Evolutionary conservation across 176 grass and related monocot genomes (phyloP).

Genomic region (Aegilops tauschii): DNA sequence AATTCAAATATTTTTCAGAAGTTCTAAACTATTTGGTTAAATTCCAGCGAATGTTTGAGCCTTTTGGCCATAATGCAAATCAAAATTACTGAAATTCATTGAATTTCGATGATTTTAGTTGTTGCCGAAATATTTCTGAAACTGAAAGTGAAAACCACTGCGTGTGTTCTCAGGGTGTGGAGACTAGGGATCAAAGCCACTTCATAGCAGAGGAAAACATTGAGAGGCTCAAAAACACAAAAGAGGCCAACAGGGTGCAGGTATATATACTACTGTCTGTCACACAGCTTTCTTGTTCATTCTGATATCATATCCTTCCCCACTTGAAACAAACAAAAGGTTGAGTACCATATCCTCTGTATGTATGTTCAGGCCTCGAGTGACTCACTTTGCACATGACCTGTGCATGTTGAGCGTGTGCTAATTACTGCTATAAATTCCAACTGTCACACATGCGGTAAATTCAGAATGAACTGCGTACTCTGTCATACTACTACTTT

Average conservation of each 20-base stretch:
- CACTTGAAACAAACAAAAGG: not conserved
- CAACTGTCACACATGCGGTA: not conserved
- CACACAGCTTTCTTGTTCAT: not conserved
- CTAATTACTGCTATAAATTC: not conserved
- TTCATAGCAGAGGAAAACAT: conserved; percentile 73
- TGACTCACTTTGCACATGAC: too few relatives aligned
- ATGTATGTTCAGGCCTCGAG: not conserved
- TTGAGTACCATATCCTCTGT: not conserved
- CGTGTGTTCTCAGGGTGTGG: conserved; percentile 48
- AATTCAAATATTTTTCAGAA: too few relatives aligned
- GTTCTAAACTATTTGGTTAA: too few relatives aligned
- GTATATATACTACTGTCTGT: conserved; percentile 16
- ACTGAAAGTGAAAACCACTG: too few relatives aligned
- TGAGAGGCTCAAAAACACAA: conserved; percentile 69
- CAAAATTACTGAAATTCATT: too few relatives aligned
- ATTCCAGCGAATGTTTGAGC: too few relatives aligned
- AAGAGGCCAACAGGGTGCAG: conserved; percentile 79
- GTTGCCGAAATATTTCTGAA: too few relatives aligned
- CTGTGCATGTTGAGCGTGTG: not conserved
- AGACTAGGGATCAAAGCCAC: conserved; percentile 54
- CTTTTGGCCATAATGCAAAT: too few relatives aligned
- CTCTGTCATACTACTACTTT: not conserved
- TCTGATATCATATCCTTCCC: not conserved
- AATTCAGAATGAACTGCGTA: not conserved
- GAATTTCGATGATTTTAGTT: too few relatives aligned